These are phyloP conservation scores for Circinella umbellata DNA, from an alignment of 371 early-diverging fungal genomes.

Conservation along the genomic window DNA sequence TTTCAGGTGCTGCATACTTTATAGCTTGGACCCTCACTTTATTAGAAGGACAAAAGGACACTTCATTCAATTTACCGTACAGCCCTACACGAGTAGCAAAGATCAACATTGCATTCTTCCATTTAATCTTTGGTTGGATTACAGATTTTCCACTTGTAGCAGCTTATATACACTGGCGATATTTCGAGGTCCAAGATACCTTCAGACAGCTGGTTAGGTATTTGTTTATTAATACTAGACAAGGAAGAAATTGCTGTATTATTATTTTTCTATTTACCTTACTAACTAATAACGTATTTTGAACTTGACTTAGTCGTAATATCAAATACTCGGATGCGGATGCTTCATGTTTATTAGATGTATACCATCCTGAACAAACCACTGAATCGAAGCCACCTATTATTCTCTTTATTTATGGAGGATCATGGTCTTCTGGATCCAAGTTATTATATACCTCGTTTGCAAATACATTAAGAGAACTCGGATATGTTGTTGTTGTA, in stretches of 20 bases:
- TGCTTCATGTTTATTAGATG: conserved; percentile 33
- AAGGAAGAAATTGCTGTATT: too few relatives aligned
- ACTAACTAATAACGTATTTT: too few relatives aligned
- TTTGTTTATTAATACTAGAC: neutral
- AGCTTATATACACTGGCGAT: conserved; percentile 49
- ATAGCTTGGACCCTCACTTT: conserved; percentile 58
- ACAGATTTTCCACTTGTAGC: conserved; percentile 39
- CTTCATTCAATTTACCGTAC: conserved; percentile 45
- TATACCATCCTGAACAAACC: conserved; percentile 35
- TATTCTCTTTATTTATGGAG: conserved; percentile 78
- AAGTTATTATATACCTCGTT: conserved; percentile 66
- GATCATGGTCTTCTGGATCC: conserved; percentile 71
- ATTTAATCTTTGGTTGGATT: conserved; percentile 33
- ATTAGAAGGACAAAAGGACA: conserved; percentile 39
- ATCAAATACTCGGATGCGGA: conserved; percentile 34
- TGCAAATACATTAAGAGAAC: conserved; percentile 63
- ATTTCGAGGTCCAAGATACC: conserved; percentile 33
- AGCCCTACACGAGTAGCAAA: conserved; percentile 48
- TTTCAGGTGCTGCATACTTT: conserved; percentile 50
- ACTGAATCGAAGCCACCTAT: conserved; percentile 47
- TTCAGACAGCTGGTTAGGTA: conserved; percentile 52
- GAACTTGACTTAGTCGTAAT: conserved; percentile 28
- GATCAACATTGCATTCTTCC: conserved; percentile 36
- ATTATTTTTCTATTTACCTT: too few relatives aligned
- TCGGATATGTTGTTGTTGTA: conserved; percentile 76